phyloP scores from a whole-genome alignment of 2,329 filamentous ascomycete genomes.

The Diaporthe ilicicola region DNA sequence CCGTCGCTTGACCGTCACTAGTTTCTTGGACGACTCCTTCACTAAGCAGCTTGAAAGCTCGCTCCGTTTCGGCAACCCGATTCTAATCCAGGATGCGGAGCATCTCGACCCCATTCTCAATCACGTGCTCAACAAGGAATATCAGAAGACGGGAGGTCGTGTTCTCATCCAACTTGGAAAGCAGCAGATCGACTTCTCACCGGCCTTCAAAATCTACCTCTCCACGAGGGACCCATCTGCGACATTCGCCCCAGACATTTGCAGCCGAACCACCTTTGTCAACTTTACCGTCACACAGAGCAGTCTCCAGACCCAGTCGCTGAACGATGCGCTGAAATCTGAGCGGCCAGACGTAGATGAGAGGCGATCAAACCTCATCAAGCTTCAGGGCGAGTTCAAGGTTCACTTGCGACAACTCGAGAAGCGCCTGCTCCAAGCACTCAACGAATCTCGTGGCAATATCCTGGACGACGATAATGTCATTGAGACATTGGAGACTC shows the following conservation, averaged over 20 bases:
- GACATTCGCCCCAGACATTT: constrained; percentile 94
- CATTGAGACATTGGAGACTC: constrained; percentile 94
- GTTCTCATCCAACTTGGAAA: constrained; percentile 98
- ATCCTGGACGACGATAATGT: constrained; percentile 98
- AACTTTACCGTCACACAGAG: constrained; percentile 99
- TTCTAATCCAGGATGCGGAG: constrained; percentile 97
- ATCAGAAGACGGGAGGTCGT: constrained; percentile 97
- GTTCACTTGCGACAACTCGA: constrained; percentile 96
- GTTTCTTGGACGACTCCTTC: constrained; percentile 97
- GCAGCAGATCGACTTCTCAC: constrained; percentile 99
- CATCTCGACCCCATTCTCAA: constrained; percentile 97
- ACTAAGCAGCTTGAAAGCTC: constrained; percentile 98
- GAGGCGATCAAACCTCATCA: constrained; percentile 95
- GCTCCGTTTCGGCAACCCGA: constrained; percentile 96
- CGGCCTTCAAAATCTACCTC: constrained; percentile 92
- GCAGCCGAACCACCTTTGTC: constrained; percentile 98
- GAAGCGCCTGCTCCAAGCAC: constrained; percentile 89
- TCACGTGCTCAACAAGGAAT: constrained; percentile 98
- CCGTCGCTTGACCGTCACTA: constrained; percentile 92
- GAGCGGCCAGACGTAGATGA: constrained; percentile 98
- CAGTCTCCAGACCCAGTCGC: constrained; percentile 96
- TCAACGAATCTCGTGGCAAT: constrained; percentile 97
- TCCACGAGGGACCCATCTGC: constrained; percentile 97
- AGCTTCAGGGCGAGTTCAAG: constrained; percentile 98
- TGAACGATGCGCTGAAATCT: constrained; percentile 97